These are phyloP conservation scores for Sugiyamaella neomexicana DNA, from an alignment of 1,139 yeast species.

Conservation along the genomic window DNA sequence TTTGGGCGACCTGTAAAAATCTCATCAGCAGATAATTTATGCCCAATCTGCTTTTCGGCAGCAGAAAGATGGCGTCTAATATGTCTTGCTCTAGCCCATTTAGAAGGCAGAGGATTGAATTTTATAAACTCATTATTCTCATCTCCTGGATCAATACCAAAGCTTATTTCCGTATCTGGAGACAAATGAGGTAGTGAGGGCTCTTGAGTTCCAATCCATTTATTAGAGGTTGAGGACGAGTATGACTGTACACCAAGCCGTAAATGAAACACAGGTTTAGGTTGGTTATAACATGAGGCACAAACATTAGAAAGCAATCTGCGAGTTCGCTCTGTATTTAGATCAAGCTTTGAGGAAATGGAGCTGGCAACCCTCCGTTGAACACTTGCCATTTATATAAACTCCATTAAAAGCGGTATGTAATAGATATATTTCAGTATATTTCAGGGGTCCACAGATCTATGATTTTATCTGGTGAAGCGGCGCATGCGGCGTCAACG, in stretches of 20 bases:
- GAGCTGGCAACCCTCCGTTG: conserved; percentile 1
- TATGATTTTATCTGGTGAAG: neutral
- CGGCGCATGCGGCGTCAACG: conserved; percentile 3
- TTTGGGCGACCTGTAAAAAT: conserved; percentile 19
- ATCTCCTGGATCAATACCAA: conserved; percentile 1
- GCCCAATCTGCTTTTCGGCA: neutral
- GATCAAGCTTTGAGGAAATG: neutral
- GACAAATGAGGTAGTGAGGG: conserved; percentile 10
- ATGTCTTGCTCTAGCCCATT: conserved; percentile 14
- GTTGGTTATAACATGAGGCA: neutral
- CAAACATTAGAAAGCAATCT: neutral
- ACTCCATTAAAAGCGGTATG: neutral
- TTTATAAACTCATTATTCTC: conserved; percentile 14
- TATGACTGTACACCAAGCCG: neutral
- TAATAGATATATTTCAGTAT: neutral
- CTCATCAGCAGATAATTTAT: conserved; percentile 10
- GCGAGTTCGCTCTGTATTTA: neutral
- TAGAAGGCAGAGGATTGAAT: conserved; percentile 25
- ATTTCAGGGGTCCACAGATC: neutral
- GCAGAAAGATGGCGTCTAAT: neutral
- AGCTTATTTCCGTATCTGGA: conserved; percentile 10
- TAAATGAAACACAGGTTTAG: neutral
- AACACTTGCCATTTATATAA: conserved; percentile 2
- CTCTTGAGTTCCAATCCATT: neutral
- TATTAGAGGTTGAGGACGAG: neutral